Percentiles rank a stretch among this genome's conserved stretches.
These are phyloP conservation scores for Phytophthora sansomeana DNA, from an alignment of 352 stramenopile genomes.

Conservation along the genomic window DNA sequence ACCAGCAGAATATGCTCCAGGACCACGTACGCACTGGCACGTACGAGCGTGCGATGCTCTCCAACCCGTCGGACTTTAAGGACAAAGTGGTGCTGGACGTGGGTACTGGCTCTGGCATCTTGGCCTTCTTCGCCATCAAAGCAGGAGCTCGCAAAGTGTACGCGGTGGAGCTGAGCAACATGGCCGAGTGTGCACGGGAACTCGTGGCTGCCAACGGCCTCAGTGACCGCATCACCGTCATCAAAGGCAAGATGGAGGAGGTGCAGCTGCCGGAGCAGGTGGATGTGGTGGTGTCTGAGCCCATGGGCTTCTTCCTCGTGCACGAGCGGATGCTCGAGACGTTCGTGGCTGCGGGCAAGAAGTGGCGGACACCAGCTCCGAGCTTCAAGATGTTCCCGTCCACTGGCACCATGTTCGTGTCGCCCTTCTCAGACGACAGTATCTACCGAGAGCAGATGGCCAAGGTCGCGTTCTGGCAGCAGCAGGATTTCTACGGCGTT, in stretches of 20 bases:
- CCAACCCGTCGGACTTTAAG: constrained; percentile 95
- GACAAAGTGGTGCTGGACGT: constrained; percentile 99
- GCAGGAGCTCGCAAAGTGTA: constrained; percentile 96
- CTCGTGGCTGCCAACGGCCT: constrained; percentile 97
- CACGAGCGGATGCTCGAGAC: constrained; percentile 99
- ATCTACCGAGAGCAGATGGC: constrained; percentile 94
- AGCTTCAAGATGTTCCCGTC: constrained; percentile 97
- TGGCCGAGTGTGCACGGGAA: constrained; percentile 96
- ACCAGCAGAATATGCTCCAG: constrained; percentile 99
- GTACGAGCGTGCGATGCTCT: constrained; percentile 98
- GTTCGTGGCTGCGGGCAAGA: constrained; percentile 95
- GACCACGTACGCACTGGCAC: constrained; percentile 99
- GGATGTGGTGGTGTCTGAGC: constrained; percentile 99
- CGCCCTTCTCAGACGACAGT: constrained; percentile 95
- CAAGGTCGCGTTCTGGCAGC: constrained; percentile 96
- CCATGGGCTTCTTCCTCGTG: constrained; percentile 99
- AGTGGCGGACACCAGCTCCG: constrained; percentile 90
- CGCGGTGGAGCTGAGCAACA: constrained; percentile 97
- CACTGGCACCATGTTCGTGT: constrained; percentile 96
- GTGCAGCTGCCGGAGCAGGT: constrained; percentile 96
- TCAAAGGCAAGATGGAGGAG: constrained; percentile 98
- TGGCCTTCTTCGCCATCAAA: constrained; percentile 98
- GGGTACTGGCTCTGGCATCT: constrained; percentile 98
- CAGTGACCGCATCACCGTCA: constrained; percentile 96
- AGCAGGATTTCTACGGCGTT: constrained; percentile 97